A percentile compares a stretch with the other conserved stretches of the same genome.
phyloP scores from a whole-genome alignment of 805 yeast genomes.

The Schwanniomyces sp. region DNA sequence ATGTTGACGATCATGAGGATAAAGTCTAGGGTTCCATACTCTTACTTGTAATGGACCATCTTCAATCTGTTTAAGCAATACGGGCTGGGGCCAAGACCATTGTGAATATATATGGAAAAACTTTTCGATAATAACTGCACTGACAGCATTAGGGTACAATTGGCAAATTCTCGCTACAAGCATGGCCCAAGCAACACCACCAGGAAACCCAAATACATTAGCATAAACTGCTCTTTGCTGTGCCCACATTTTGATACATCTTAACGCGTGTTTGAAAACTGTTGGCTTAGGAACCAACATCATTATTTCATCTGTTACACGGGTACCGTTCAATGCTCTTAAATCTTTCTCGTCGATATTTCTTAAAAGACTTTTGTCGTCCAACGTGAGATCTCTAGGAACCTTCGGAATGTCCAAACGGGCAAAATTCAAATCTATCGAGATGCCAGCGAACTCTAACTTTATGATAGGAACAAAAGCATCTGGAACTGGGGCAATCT shows the following conservation, averaged over 20 bases:
- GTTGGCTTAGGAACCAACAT: constrained; percentile 88
- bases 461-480: constrained; percentile 98
- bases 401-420: constrained; percentile 80
- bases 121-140: constrained; percentile 86
- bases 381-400: constrained; percentile 69
- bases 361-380: constrained; percentile 80
- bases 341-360: constrained; percentile 91
- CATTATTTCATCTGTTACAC: constrained; percentile 94
- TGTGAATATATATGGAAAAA: constrained; percentile 82
- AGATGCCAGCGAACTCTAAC: constrained; percentile 84
- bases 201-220: constrained; percentile 95
- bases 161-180: constrained; percentile 97
- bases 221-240: constrained; percentile 92
- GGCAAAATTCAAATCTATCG: constrained; percentile 89
- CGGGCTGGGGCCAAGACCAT: constrained; percentile 99
- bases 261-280: constrained; percentile 86
- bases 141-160: constrained; percentile 91
- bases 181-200: constrained; percentile 99
- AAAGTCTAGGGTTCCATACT: constrained; percentile 94
- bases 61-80: constrained; percentile 85
- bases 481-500: constrained; percentile 90
- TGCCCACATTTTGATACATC: constrained; percentile 97
- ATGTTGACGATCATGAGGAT: constrained; percentile 86
- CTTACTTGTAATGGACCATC: constrained; percentile 96
- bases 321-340: constrained; percentile 89